These are phyloP conservation scores for Bullera alba DNA, from an alignment of 768 basidiomycete genomes.

Conservation along the genomic window DNA sequence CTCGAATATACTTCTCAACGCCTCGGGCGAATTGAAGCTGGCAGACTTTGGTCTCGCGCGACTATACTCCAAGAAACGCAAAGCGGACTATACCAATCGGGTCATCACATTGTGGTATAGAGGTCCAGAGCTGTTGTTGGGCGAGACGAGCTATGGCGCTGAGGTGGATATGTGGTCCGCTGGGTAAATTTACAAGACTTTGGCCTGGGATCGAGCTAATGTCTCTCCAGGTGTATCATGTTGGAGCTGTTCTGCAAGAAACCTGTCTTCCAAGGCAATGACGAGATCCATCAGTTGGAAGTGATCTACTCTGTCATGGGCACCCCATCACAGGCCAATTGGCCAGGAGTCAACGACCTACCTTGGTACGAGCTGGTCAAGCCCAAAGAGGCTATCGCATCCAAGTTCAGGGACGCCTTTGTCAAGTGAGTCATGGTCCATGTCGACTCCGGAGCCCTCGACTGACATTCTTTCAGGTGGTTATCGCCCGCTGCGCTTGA, in stretches of 20 bases:
- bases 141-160: constrained; percentile 90
- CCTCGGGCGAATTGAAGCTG: constrained; percentile 84
- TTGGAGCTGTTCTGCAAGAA: constrained; percentile 92
- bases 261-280: constrained; percentile 94
- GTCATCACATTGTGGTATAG: constrained; percentile 99
- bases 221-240: constrained; percentile 80
- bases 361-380: constrained; percentile 99
- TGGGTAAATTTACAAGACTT: constrained; percentile 72
- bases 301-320: constrained; percentile 86
- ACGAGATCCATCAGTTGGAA: constrained; percentile 95
- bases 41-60: constrained; percentile 96
- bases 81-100: constrained; percentile 95
- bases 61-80: constrained; percentile 84
- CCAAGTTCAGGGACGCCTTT: constrained; percentile 77
- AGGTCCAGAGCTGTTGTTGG: constrained; percentile 87
- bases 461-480: constrained; percentile 55
- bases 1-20: constrained; percentile 91
- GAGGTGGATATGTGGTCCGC: constrained; percentile 99
- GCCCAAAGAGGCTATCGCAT: constrained; percentile 66
- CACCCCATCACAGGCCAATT: constrained; percentile 69
- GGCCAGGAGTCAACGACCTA: constrained; percentile 72
- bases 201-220: neutral
- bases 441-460: no score
- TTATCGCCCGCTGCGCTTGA: constrained; percentile 79
- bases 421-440: constrained; percentile 56